Evolutionary conservation across 2,329 filamentous ascomycete genomes (phyloP).

Genomic region (Phoma sp.): DNA sequence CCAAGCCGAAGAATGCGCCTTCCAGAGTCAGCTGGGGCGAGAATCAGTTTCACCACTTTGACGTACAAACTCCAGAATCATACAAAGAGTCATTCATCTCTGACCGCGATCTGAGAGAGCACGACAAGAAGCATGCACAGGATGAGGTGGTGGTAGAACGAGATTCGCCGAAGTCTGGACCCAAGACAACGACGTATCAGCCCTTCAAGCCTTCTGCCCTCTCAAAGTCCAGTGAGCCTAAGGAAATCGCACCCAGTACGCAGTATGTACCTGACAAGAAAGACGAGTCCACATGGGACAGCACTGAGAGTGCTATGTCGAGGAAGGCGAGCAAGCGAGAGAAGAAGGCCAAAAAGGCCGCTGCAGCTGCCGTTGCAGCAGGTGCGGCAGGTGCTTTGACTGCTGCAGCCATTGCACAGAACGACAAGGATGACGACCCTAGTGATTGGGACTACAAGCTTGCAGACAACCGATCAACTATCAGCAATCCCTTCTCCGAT

Average conservation of each 20-base stretch:
- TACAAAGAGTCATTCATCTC: slow-evolving; percentile 47
- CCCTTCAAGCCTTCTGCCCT: slow-evolving; percentile 39
- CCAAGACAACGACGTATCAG: slow-evolving; percentile 34
- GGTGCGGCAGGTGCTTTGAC: slow-evolving; percentile 20
- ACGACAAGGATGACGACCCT: slow-evolving; percentile 23
- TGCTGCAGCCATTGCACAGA: slow-evolving; percentile 28
- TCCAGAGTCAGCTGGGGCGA: slow-evolving; percentile 56
- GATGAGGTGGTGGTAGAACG: slow-evolving; percentile 51
- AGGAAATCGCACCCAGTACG: slow-evolving; percentile 36
- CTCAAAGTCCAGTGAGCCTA: slow-evolving; percentile 18
- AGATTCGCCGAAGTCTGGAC: slow-evolving; percentile 39
- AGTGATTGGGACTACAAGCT: slow-evolving; percentile 20
- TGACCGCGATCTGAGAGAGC: slow-evolving; percentile 34
- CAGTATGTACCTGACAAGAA: slow-evolving; percentile 38
- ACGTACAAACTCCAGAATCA: slow-evolving; percentile 54
- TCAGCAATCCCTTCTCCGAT: slow-evolving; percentile 40
- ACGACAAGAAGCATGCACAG: slow-evolving; percentile 30
- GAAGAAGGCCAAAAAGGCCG: slow-evolving; percentile 36
- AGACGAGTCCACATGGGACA: slow-evolving; percentile 31
- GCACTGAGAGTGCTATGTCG: slow-evolving; percentile 27
- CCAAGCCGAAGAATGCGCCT: slow-evolving; percentile 33
- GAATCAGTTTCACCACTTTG: slow-evolving; percentile 55
- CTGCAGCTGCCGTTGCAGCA: slow-evolving; percentile 25
- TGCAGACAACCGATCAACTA: slow-evolving; percentile 25
- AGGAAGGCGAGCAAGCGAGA: slow-evolving; percentile 43